Base-by-base conservation (phyloP, 306 rosid species). In the Malus sylvestris region DNA sequence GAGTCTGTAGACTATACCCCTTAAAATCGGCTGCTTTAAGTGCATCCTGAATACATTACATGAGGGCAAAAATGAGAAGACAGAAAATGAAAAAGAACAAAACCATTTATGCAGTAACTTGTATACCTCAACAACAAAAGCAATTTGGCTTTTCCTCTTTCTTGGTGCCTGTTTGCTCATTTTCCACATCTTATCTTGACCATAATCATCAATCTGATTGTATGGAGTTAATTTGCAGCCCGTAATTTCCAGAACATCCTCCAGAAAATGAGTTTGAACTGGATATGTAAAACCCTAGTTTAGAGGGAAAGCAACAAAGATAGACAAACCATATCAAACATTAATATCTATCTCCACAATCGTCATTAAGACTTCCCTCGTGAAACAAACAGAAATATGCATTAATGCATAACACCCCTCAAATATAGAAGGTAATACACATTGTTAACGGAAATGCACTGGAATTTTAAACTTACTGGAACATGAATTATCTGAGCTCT, bases 131-230 rank as follows among this genome's bases (percentile, higher is more conserved):
- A 93, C 97, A 58, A 86, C 78, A 13, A 91, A 91, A 81, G 93
- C 93, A 83, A 96, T 96, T 84, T 92, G 97, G 85, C 98, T 92
- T 84, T 96, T 96, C 88, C 98, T 91, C 87, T 92, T 96, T 89
- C 97, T 86, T 59, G 97, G 99, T 53, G 93, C 89, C 76, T 89
- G 97, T 79, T 91, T 96, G 87, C 86, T 86, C 91, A 85, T 80
- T 86, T 96, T 96, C 99, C 98, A 95, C 75, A 75, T 58, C 91
- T 84, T 92, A 64, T 92, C 97, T 86, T 90, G 98, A 75, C 97
- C 98, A 82, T 90, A 92, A 84, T 95, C 97, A 81, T 90, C 98
- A 76, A 88, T 87, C 87, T 95, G 98, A 88, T 95, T 95, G 80
- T 83, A 80, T 53, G 87, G 88, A 53, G 93, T 95, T 81, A 95